Conservation (phyloP, 2,329 filamentous ascomycete species). For the Talaromyces sp. region DNA sequence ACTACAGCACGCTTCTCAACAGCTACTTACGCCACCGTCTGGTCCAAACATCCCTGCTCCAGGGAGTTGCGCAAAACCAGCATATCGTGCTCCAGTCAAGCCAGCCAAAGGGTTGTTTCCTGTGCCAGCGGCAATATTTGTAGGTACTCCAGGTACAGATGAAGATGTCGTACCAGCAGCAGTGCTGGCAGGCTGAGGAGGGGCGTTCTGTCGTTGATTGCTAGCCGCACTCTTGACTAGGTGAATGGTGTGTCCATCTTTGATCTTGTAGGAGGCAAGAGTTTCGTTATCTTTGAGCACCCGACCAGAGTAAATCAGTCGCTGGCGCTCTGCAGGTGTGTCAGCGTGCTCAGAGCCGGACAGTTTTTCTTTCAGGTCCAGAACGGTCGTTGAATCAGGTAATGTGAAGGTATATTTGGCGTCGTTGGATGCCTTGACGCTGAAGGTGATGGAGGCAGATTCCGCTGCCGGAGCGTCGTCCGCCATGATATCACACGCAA, state of each 20-base stretch:
- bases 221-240: slow-evolving; percentile 94
- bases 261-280: slow-evolving; percentile 85
- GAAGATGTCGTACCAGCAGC: slow-evolving; percentile 35
- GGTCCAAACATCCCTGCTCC: slow-evolving; percentile 87
- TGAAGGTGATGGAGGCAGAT: slow-evolving; percentile 85
- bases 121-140: slow-evolving; percentile 50
- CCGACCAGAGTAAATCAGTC: slow-evolving; percentile 94
- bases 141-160: slow-evolving; percentile 44
- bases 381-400: slow-evolving; percentile 70
- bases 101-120: slow-evolving; percentile 88
- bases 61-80: slow-evolving; percentile 85
- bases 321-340: slow-evolving; percentile 82
- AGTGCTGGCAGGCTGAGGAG: slow-evolving; percentile 47
- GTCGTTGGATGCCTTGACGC: slow-evolving; percentile 94
- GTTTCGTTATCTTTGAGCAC: slow-evolving; percentile 95
- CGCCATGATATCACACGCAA: slow-evolving; percentile 35
- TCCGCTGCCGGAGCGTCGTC: slow-evolving; percentile 48
- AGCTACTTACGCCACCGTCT: slow-evolving; percentile 78
- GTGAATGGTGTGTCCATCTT: slow-evolving; percentile 91
- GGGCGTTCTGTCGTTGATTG: slow-evolving; percentile 64
- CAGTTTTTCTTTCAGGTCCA: slow-evolving; percentile 87
- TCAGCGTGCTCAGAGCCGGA: slow-evolving; percentile 78
- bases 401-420: slow-evolving; percentile 81
- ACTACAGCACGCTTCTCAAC: neutral
- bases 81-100: slow-evolving; percentile 88